Evolutionary conservation across 2,329 filamentous ascomycete genomes (phyloP), one percentile per base, ranked within the genome.

Genomic region (Penicillium sclerotigenum): DNA sequence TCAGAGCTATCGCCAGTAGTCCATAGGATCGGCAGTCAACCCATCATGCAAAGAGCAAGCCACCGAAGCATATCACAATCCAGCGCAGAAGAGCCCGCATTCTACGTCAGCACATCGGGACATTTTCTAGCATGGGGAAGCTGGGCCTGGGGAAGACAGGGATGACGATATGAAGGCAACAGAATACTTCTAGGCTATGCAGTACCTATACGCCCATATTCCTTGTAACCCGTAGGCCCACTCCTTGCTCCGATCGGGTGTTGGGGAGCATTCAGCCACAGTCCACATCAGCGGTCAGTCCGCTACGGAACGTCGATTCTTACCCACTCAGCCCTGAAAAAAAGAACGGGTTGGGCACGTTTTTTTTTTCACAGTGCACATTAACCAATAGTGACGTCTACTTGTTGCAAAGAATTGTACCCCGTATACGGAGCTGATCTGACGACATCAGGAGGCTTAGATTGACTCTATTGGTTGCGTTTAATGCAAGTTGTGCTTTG

Each of bases 191-290:
- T 18, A 41, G 43, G 20, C 26, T 38, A 18, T 28, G 29, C 29
- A 36, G 34, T 45, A 49, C 18, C 20, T 55, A 52, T 53, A 41
- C 46, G 5, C 14, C 13, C 10, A 7, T 43, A 33, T 45, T 29
- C 31, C 33, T 20, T 42, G 37, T 22, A 54, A 36, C 14, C 28
- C 9, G 10, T n/a, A 40, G 50, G 41, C 42, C 33, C 34, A 38
- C 60, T 61, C 59, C 60, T 60, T 63, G 41, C 59, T 54, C 52
- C 38, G 47, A 43, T 57, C 46, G 37, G 45, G 37, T 34, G 28
- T 45, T 47, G 45, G 40, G 29, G 53, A 22, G 18, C 14, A 43
- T 48, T 48, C 56, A 62, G 61, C 59, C 61, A 63, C 61, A 59
- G n/a, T 54, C 36, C 47, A 20, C 59, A 61, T 60, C 52, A 59